Evolutionary conservation across 805 yeast genomes (phyloP).

Genomic region (Tetrapisispora pingtungensis): DNA sequence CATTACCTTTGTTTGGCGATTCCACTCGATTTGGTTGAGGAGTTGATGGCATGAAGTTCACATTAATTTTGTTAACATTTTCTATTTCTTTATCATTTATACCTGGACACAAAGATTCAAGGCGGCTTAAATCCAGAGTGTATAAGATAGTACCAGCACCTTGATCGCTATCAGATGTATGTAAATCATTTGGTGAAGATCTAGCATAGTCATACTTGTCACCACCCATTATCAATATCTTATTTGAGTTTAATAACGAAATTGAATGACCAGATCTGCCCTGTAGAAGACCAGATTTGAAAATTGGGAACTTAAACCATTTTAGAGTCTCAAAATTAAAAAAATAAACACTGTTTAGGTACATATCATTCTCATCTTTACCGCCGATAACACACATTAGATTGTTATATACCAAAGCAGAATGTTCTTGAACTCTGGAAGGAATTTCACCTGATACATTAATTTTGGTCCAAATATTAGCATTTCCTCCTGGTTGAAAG

Average conservation of each 20-base stretch:
- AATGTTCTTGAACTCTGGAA: constrained; percentile 84
- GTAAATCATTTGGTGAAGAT: constrained; percentile 38
- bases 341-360: constrained; percentile 58
- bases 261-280: constrained; percentile 88
- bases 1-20: background rate
- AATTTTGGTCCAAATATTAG: constrained; percentile 60
- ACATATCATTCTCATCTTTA: constrained; percentile 60
- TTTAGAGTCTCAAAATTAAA: constrained; percentile 60
- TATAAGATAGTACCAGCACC: constrained; percentile 53
- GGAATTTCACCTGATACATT: constrained; percentile 51
- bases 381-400: constrained; percentile 86
- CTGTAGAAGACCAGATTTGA: constrained; percentile 47
- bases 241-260: constrained; percentile 57
- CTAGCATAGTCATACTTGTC: constrained; percentile 62
- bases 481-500: constrained; percentile 48
- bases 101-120: constrained; percentile 31
- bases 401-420: constrained; percentile 70
- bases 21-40: background rate
- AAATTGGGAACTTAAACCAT: constrained; percentile 56
- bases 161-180: constrained; percentile 42
- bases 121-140: constrained; percentile 44
- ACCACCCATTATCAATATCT: constrained; percentile 84
- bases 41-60: background rate
- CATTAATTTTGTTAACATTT: background rate
- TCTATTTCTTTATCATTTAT: constrained; percentile 15